Base-by-base conservation (phyloP, 2,329 filamentous ascomycete genomes). In the Pseudopyrenochaeta lycopersici region DNA sequence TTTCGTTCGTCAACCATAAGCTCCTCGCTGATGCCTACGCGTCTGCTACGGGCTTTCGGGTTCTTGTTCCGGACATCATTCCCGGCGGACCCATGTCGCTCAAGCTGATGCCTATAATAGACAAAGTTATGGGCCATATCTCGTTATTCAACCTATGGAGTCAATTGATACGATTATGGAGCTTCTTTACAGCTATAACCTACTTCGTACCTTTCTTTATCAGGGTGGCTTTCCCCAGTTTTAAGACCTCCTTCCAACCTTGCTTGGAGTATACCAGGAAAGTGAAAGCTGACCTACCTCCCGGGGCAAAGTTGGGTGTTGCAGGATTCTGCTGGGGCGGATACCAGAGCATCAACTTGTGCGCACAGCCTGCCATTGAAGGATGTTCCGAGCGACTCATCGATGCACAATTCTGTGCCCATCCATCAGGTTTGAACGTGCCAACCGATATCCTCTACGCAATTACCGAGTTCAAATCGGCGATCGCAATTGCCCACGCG, bases 21-120 rank as follows among this genome's bases (percentile, higher is more conserved):
- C 44, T 65, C 11, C 56, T 67, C 33, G 64, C 64, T 29, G 64
- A 67, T 45, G 49, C 52, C 18, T 67, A 64, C 39, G 64, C 62
- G 30, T 31, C 39, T n/a, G 53, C 29, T 9, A 65, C 60, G 11
- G 62, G 58, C 23, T 52, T 54, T 27, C 60, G 58, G 10, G 62
- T 67, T 36, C 51, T 64, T 4, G 47, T 67, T n/a, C 64, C 62
- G 5, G 58, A 65, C 42, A 49, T 65, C 49, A 62, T 67, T 20
- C 54, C 54, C 18, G 64, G 64, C 49, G 33, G 33, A 9, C n/a
- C 12, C 7, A 17, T n/a, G 7, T n/a, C n/a, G n/a, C 33, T 9
- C n/a, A 36, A 15, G 7, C 7, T 17, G 33, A 15, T 36, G 14
- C 33, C 17, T 15, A 7, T 17, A 9, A 15, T 15, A 3, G 33